A percentile compares a stretch with the other conserved stretches of the same genome.
These are phyloP conservation scores for Citrus hindsii DNA, from an alignment of 345 rosid species.

Conservation along the genomic window DNA sequence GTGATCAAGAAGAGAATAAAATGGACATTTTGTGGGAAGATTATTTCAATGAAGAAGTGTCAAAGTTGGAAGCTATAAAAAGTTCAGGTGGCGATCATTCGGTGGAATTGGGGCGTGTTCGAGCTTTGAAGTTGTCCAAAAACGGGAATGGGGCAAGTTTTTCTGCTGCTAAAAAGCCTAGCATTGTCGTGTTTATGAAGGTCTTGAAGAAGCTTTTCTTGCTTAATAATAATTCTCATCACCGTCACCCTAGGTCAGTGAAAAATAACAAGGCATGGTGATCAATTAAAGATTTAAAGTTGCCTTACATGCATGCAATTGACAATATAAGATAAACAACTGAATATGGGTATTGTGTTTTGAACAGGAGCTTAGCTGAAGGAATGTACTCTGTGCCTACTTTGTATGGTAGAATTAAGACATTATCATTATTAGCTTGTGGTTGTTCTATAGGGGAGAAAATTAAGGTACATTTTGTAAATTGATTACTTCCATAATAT, in stretches of 20 bases:
- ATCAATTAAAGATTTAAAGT: not conserved
- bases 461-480: not conserved
- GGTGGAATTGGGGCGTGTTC: constrained; percentile 28
- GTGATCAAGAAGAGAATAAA: constrained; percentile 39
- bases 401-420: not conserved
- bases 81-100: constrained; percentile 7
- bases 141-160: constrained; percentile 13
- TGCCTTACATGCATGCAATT: not conserved
- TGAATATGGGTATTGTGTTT: not conserved
- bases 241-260: not conserved
- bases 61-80: not conserved
- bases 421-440: not conserved
- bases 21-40: constrained; percentile 94
- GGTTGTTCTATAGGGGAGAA: not conserved
- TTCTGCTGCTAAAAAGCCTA: constrained; percentile 27
- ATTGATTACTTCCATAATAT: not conserved
- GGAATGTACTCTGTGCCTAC: not conserved
- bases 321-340: not conserved
- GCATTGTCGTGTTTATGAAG: constrained; percentile 43
- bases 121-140: constrained; percentile 28
- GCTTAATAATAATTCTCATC: constrained; percentile 39
- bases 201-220: constrained; percentile 53
- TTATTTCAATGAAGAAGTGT: constrained; percentile 65
- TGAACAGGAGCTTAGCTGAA: not conserved
- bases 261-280: not conserved